Percentiles rank a stretch among this genome's conserved stretches.
Evolutionary conservation across 306 rosid species (phyloP).

Genomic region (Clitoria ternatea): DNA sequence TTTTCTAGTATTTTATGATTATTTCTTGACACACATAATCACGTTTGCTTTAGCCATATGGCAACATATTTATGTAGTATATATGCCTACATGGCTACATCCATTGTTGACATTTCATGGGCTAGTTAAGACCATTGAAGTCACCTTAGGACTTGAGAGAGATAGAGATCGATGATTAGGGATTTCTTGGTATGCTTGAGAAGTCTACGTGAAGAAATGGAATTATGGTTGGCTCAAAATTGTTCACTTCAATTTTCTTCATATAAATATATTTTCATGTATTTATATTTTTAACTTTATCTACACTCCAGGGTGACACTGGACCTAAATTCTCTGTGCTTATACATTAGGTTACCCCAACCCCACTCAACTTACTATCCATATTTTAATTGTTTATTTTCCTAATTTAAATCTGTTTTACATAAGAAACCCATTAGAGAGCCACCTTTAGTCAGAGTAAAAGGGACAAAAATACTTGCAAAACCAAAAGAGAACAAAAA

Average conservation of each 20-base stretch:
- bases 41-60: constrained; percentile 28
- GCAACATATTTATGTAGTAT: constrained; percentile 16
- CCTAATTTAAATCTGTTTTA: constrained; percentile 6
- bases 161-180: constrained; percentile 25
- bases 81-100: too few relatives aligned
- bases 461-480: constrained; percentile 27
- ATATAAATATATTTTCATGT: not conserved
- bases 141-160: not conserved
- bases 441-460: constrained; percentile 37
- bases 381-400: constrained; percentile 18
- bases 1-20: not conserved
- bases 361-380: constrained; percentile 50
- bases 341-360: constrained; percentile 54
- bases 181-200: constrained; percentile 54
- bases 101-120: constrained; percentile 23
- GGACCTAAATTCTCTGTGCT: constrained; percentile 48
- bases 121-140: not conserved
- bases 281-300: constrained; percentile 45
- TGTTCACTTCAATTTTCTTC: constrained; percentile 15
- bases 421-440: constrained; percentile 16
- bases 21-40: constrained; percentile 3
- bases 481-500: constrained; percentile 27
- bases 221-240: constrained; percentile 48
- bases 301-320: constrained; percentile 72
- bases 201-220: constrained; percentile 62